Percentiles rank a stretch among this genome's conserved stretches.
These are phyloP conservation scores for Zygosaccharomyces pseudobailii DNA, from an alignment of 1,139 yeast species.

Conservation along the genomic window DNA sequence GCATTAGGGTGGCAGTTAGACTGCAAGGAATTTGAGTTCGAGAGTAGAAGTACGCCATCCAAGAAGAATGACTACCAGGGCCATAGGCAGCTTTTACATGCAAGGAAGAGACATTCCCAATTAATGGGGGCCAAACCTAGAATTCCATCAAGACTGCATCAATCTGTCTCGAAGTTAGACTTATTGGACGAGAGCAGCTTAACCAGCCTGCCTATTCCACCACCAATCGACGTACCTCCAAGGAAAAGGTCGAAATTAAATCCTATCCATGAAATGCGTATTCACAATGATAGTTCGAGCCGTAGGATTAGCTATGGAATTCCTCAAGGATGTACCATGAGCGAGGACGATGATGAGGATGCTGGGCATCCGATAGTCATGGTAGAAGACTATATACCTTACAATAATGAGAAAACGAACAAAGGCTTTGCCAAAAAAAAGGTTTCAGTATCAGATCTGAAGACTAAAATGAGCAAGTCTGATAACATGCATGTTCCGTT, in stretches of 20 bases:
- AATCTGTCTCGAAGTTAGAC: conserved; percentile 28
- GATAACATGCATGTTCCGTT: conserved; percentile 23
- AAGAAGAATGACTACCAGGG: conserved; percentile 11
- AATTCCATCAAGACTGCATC: conserved; percentile 19
- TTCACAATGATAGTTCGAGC: conserved; percentile 20
- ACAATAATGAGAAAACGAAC: conserved; percentile 2
- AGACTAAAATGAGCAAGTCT: conserved; percentile 21
- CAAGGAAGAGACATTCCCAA: conserved; percentile 22
- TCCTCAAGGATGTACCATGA: conserved; percentile 4
- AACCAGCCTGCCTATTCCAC: conserved; percentile 31
- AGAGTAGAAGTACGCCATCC: conserved; percentile 31
- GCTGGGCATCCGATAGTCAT: conserved; percentile 24
- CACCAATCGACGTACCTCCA: conserved; percentile 18
- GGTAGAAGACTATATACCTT: conserved; percentile 30
- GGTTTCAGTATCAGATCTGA: conserved; percentile 29
- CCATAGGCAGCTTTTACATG: conserved; percentile 13
- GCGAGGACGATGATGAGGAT: conserved; percentile 8
- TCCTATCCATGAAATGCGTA: conserved; percentile 20
- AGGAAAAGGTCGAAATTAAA: conserved; percentile 12
- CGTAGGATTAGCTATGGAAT: conserved; percentile 23
- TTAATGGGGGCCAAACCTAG: conserved; percentile 27
- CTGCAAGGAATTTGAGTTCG: conserved; percentile 27
- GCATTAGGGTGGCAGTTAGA: conserved; percentile 27
- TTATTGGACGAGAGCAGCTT: conserved; percentile 27
- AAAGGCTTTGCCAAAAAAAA: conserved; percentile 16